Conservation (phyloP, 2,329 filamentous ascomycete genomes). For the Canariomyces notabilis region DNA sequence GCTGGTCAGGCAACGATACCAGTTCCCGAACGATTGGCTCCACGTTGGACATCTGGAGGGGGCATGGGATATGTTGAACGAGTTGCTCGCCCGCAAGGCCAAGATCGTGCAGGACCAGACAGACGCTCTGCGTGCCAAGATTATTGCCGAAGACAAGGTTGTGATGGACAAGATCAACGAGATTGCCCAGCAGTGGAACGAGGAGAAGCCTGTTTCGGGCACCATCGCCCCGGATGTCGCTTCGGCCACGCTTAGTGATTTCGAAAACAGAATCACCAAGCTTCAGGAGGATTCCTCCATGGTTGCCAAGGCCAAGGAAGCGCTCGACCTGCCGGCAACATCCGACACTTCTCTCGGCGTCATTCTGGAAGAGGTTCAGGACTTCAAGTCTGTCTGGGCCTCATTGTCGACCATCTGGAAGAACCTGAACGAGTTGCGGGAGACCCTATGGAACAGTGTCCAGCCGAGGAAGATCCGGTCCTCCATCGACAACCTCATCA, state of each 20-base stretch:
- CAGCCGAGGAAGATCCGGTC: conserved; percentile 89
- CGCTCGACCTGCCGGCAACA: conserved; percentile 78
- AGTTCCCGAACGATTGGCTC: conserved; percentile 90
- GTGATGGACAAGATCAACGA: conserved; percentile 84
- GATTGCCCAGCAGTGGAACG: conserved; percentile 82
- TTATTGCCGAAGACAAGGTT: conserved; percentile 85
- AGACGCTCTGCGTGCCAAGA: conserved; percentile 91
- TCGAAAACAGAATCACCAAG: conserved; percentile 78
- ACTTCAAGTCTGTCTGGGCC: conserved; percentile 98
- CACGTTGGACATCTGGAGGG: conserved; percentile 94
- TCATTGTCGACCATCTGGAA: conserved; percentile 95
- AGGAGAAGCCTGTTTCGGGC: conserved; percentile 94
- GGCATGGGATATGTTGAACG: conserved; percentile 90
- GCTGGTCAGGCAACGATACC: conserved; percentile 83
- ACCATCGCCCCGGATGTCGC: conserved; percentile 87
- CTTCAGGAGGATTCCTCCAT: conserved; percentile 86
- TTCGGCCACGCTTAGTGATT: conserved; percentile 72
- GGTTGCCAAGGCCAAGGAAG: conserved; percentile 95
- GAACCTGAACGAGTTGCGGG: conserved; percentile 87
- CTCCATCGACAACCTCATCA: conserved; percentile 85
- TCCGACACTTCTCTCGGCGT: conserved; percentile 76
- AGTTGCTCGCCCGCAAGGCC: conserved; percentile 84
- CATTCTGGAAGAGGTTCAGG: conserved; percentile 91
- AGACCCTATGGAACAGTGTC: conserved; percentile 90
- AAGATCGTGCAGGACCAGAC: conserved; percentile 97